A percentile compares a stretch with the other conserved stretches of the same genome.
These are phyloP conservation scores for Candida caryicola DNA, from an alignment of 805 yeast species.

Conservation along the genomic window DNA sequence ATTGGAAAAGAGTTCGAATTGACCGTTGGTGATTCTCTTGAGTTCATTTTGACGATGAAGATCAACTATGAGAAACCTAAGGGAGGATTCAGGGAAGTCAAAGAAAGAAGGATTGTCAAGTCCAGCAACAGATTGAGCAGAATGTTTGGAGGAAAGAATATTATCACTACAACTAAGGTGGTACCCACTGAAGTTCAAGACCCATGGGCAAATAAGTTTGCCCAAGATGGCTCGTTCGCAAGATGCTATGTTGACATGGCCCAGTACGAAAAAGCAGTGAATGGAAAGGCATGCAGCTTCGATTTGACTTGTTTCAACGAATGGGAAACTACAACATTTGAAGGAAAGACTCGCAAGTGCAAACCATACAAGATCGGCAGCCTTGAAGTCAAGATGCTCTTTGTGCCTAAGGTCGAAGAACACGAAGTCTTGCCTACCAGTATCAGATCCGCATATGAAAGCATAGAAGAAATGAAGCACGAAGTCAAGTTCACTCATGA, in stretches of 20 bases:
- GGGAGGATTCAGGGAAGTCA: conserved; percentile 56
- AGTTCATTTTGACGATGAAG: conserved; percentile 71
- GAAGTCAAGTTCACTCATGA: conserved; percentile 37
- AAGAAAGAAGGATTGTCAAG: conserved; percentile 51
- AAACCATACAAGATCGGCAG: conserved; percentile 64
- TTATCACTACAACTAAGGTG: conserved; percentile 48
- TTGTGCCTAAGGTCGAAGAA: conserved; percentile 58
- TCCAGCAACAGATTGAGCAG: conserved; percentile 46
- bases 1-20: conserved; percentile 79
- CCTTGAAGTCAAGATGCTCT: conserved; percentile 65
- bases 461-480: conserved; percentile 28
- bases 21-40: conserved; percentile 57
- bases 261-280: conserved; percentile 53
- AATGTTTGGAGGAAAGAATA: conserved; percentile 46
- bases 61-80: conserved; percentile 52
- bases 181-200: conserved; percentile 54
- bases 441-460: conserved; percentile 46
- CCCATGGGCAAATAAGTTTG: conserved; percentile 61
- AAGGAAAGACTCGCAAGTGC: conserved; percentile 27
- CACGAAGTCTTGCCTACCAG: conserved; percentile 70
- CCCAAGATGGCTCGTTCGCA: conserved; percentile 88
- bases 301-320: conserved; percentile 71
- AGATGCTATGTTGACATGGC: conserved; percentile 66
- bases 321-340: conserved; percentile 53
- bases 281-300: conserved; percentile 51